Percentiles rank a stretch among this genome's conserved stretches.
Evolutionary conservation across 1,284 basidiomycete genomes (phyloP).

Genomic region (Rhodofomes roseus): DNA sequence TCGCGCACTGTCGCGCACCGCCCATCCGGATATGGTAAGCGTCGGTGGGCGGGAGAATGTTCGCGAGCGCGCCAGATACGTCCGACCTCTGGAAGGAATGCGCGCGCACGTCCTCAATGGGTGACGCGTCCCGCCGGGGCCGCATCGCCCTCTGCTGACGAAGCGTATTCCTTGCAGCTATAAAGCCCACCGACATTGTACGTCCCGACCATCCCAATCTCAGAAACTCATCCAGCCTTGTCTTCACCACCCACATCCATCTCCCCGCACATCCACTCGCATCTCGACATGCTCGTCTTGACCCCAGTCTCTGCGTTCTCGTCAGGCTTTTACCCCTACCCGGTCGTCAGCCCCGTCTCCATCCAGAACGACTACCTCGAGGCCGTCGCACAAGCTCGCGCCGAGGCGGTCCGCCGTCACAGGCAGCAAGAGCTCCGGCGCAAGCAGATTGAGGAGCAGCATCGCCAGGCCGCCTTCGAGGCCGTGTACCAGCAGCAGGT

Average conservation of each 20-base stretch:
- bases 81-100: neutral
- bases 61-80: conserved; percentile 4
- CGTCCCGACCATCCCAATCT: neutral
- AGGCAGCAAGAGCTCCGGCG: conserved; percentile 10
- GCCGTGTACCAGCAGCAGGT: conserved; percentile 6
- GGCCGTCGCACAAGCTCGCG: conserved; percentile 15
- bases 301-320: conserved; percentile 13
- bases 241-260: neutral
- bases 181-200: neutral
- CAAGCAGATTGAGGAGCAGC: conserved; percentile 9
- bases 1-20: conserved; percentile 5
- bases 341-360: neutral
- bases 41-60: neutral
- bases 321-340: conserved; percentile 6
- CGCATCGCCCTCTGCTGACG: conserved; percentile 7
- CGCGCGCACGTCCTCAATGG: neutral
- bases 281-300: conserved; percentile 17
- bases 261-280: neutral
- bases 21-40: neutral
- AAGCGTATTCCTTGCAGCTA: neutral
- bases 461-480: conserved; percentile 9
- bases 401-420: conserved; percentile 11
- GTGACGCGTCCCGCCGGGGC: conserved; percentile 1
- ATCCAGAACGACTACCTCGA: conserved; percentile 13
- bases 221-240: neutral